Conservation (phyloP, 345 rosid genomes). For the Murraya koenigii region DNA sequence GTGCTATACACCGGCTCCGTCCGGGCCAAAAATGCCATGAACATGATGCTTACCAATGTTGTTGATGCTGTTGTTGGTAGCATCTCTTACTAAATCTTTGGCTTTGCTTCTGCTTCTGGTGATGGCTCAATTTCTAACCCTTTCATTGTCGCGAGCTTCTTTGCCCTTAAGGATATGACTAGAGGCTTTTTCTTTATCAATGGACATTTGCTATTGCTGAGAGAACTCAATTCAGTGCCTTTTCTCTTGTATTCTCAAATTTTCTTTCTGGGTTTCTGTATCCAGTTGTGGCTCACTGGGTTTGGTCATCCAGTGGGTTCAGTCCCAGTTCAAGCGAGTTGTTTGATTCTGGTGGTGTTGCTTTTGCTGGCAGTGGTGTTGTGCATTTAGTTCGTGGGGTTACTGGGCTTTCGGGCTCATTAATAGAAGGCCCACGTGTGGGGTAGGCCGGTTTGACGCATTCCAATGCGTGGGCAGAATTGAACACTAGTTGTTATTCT, state of each 20-base stretch:
- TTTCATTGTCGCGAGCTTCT: constrained; percentile 51
- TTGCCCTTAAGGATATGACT: constrained; percentile 49
- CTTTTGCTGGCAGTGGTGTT: constrained; percentile 62
- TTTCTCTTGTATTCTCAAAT: constrained; percentile 60
- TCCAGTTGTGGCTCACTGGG: constrained; percentile 60
- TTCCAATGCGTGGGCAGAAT: constrained; percentile 61
- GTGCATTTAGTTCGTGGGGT: constrained; percentile 55
- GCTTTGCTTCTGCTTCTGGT: constrained; percentile 78
- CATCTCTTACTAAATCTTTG: constrained; percentile 63
- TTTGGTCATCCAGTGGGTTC: constrained; percentile 67
- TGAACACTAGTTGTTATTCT: constrained; percentile 61
- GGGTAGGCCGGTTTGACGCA: constrained; percentile 60
- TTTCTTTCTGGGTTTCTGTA: constrained; percentile 62
- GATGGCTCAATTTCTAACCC: constrained; percentile 42
- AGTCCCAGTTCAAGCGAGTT: constrained; percentile 38
- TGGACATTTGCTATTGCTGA: constrained; percentile 77
- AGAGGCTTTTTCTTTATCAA: constrained; percentile 58
- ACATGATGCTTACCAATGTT: constrained; percentile 68
- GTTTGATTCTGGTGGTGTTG: constrained; percentile 64
- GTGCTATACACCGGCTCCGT: constrained; percentile 77
- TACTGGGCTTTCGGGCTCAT: constrained; percentile 58
- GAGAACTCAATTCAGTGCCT: constrained; percentile 69
- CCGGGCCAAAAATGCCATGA: constrained; percentile 65
- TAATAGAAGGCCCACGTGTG: constrained; percentile 55
- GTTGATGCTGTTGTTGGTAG: constrained; percentile 74